These are phyloP conservation scores for Pythium sp. DNA, from an alignment of 352 stramenopile genomes.

Conservation along the genomic window DNA sequence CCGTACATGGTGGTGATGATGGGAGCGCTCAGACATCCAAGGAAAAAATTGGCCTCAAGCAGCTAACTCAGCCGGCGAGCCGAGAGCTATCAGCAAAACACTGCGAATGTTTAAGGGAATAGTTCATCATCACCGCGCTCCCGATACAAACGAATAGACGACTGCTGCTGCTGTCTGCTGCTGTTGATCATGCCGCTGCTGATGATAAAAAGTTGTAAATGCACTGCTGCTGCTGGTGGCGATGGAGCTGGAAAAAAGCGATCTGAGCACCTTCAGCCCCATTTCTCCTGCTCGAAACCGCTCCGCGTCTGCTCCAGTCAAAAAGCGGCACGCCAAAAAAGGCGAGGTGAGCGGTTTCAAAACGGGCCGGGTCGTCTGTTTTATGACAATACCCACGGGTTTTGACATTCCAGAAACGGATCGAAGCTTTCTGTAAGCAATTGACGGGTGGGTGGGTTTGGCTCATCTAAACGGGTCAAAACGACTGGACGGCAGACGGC, in stretches of 20 bases:
- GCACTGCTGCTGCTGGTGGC: neutral
- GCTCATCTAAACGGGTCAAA: neutral
- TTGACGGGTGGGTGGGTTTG: neutral
- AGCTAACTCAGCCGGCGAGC: slow-evolving; percentile 59
- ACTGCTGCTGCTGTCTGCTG: neutral
- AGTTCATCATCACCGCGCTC: slow-evolving; percentile 74
- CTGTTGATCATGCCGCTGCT: neutral
- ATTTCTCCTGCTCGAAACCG: slow-evolving; percentile 2
- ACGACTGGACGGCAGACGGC: neutral
- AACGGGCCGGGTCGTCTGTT: neutral
- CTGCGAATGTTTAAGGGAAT: slow-evolving; percentile 85
- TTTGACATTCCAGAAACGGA: neutral
- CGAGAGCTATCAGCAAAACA: slow-evolving; percentile 31
- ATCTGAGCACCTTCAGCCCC: slow-evolving; percentile 1
- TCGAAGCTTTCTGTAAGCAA: neutral
- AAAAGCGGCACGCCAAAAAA: neutral
- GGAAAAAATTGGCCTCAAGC: slow-evolving; percentile 54
- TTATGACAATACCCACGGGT: neutral
- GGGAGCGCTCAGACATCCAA: slow-evolving; percentile 45
- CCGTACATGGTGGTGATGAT: neutral
- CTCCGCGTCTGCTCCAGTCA: slow-evolving; percentile 10
- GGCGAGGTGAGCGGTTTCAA: neutral
- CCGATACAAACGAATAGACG: neutral
- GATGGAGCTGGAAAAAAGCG: slow-evolving; percentile 6
- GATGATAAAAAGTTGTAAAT: neutral